phyloP scores from a whole-genome alignment of 1,284 basidiomycete species.

The Sanghuangporus baumii region DNA sequence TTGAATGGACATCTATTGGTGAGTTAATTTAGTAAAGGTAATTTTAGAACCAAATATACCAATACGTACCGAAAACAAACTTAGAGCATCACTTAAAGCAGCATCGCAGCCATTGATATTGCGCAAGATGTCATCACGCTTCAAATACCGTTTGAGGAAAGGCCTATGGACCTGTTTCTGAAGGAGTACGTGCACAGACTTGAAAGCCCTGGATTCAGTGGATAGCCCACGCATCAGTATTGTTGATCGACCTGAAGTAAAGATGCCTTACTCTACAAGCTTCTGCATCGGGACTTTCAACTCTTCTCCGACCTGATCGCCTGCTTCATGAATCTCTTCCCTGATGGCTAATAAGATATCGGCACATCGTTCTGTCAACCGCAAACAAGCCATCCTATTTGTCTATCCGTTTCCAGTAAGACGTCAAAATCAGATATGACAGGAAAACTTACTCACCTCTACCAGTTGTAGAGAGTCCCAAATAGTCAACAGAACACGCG shows the following conservation, averaged over 20 bases:
- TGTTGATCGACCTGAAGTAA: background rate
- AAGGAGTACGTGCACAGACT: slow-evolving; percentile 45
- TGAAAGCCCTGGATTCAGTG: slow-evolving; percentile 33
- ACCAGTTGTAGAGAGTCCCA: slow-evolving; percentile 58
- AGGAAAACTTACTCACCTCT: slow-evolving; percentile 42
- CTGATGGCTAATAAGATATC: slow-evolving; percentile 42
- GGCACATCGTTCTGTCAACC: slow-evolving; percentile 47
- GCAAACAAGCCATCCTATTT: slow-evolving; percentile 46
- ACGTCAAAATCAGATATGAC: background rate
- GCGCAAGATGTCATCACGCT: slow-evolving; percentile 62
- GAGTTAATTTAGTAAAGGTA: slow-evolving; percentile 6
- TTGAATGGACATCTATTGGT: slow-evolving; percentile 41
- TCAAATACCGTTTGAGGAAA: slow-evolving; percentile 75
- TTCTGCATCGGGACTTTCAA: slow-evolving; percentile 36
- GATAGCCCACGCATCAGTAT: background rate
- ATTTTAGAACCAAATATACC: slow-evolving; percentile 1
- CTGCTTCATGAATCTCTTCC: slow-evolving; percentile 39
- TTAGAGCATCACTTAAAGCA: slow-evolving; percentile 48
- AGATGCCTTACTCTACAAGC: slow-evolving; percentile 44
- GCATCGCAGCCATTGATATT: slow-evolving; percentile 51
- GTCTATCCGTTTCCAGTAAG: slow-evolving; percentile 29
- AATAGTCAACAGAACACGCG: slow-evolving; percentile 46
- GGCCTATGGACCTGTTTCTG: slow-evolving; percentile 57
- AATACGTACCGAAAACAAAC: slow-evolving; percentile 47
- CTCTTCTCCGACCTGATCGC: slow-evolving; percentile 31